Conservation (phyloP, 345 rosid species). For the Arabidopsis thaliana region DNA sequence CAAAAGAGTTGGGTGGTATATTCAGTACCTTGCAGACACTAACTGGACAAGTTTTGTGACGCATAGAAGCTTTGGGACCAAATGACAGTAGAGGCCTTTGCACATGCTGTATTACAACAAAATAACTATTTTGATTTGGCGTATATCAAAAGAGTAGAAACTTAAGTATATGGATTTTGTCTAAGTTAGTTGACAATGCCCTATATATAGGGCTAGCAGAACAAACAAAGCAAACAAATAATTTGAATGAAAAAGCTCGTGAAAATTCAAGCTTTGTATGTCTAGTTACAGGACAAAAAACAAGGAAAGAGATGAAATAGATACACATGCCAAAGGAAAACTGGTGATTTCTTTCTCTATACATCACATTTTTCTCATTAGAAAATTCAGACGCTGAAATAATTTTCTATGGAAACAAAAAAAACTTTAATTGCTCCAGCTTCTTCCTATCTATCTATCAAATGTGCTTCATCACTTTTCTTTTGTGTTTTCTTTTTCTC, state of each 20-base stretch:
- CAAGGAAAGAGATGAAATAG: not conserved
- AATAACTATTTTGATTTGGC: conserved; percentile 23
- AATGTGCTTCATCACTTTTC: not conserved
- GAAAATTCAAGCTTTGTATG: not conserved
- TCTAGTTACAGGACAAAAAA: not conserved
- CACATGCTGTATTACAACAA: conserved; percentile 71
- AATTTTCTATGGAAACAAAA: conserved; percentile 1
- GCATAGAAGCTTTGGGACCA: conserved; percentile 90
- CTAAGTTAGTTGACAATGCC: conserved; percentile 8
- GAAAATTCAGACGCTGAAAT: not conserved
- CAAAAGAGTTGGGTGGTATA: conserved; percentile 30
- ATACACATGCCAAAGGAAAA: not conserved
- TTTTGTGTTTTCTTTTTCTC: not conserved
- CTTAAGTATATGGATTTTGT: conserved; percentile 2
- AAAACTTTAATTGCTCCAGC: not conserved
- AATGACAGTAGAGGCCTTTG: conserved; percentile 91
- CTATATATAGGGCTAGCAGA: conserved; percentile 1
- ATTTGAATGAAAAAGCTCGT: conserved; percentile 14
- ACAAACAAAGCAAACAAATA: not conserved
- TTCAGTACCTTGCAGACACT: conserved; percentile 87
- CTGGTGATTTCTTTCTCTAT: not conserved
- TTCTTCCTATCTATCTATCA: not conserved
- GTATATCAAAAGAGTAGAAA: conserved; percentile 8
- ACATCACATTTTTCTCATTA: not conserved
- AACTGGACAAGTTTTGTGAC: conserved; percentile 81